These are phyloP conservation scores for Chrysanthemum seticuspe DNA, from an alignment of 129 eudicot species.

Conservation along the genomic window DNA sequence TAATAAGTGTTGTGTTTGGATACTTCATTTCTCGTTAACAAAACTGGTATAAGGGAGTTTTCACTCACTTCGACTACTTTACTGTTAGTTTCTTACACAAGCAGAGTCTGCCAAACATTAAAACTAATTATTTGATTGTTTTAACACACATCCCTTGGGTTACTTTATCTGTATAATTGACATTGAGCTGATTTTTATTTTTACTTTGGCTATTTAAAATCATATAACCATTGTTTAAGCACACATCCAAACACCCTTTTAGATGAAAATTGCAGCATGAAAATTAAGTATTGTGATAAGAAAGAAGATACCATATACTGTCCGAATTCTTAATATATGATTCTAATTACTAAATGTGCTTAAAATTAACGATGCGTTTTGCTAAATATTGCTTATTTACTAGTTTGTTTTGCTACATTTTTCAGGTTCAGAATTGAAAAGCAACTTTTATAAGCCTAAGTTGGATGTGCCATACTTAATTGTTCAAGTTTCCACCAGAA, in stretches of 20 bases:
- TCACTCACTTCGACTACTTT: no score
- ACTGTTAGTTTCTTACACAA: no score
- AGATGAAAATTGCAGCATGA: neutral
- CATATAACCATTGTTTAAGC: neutral
- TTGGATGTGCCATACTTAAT: conserved; percentile 15
- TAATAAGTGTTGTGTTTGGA: conserved; percentile 5
- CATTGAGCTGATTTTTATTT: neutral
- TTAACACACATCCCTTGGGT: no score
- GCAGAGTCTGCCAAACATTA: no score
- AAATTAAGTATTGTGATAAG: neutral
- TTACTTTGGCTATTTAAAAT: neutral
- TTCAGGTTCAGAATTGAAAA: conserved; percentile 25
- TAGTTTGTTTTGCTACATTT: conserved; percentile 9
- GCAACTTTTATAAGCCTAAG: neutral
- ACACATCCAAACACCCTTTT: neutral
- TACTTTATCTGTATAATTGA: no score
- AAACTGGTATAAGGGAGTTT: no score
- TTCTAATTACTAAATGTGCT: neutral
- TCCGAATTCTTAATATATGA: neutral
- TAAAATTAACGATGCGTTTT: neutral
- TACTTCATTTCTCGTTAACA: neutral
- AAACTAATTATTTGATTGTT: no score
- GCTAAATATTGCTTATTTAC: neutral
- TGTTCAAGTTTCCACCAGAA: conserved; percentile 3
- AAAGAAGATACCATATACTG: neutral